phyloP scores from a whole-genome alignment of 106 monocot genomes.

The Platanthera zijinensis region DNA sequence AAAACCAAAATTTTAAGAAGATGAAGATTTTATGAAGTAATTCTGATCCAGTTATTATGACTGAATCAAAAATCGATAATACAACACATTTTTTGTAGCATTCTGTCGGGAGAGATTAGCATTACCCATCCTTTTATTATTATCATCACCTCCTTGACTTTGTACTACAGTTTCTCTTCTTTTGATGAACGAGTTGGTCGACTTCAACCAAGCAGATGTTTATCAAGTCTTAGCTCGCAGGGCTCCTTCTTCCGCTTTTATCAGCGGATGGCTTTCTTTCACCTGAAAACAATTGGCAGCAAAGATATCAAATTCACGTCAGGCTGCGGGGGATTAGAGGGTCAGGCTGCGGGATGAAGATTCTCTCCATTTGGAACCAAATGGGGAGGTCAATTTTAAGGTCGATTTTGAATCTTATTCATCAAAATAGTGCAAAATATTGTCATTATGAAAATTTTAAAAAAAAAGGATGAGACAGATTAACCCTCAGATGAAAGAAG shows the following conservation, averaged over 20 bases:
- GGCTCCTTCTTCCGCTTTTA: constrained; percentile 21
- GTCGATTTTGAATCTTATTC: not conserved
- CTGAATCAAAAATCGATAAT: not conserved
- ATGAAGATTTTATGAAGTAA: too few species aligned
- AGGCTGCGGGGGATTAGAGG: not conserved
- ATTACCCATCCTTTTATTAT: too few species aligned
- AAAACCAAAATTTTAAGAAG: too few species aligned
- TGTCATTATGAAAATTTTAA: not conserved
- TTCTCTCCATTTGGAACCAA: not conserved
- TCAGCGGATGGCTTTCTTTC: constrained; percentile 33
- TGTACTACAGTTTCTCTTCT: not conserved
- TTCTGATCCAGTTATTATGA: not conserved
- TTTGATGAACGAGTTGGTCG: not conserved
- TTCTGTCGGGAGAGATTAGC: not conserved
- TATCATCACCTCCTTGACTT: too few species aligned
- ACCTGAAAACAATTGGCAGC: constrained; percentile 12
- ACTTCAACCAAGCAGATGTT: constrained; percentile 37
- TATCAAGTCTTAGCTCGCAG: constrained; percentile 23
- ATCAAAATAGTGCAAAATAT: not conserved
- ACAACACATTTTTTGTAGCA: not conserved
- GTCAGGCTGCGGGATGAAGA: not conserved
- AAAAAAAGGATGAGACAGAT: too few species aligned
- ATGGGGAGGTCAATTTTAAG: not conserved
- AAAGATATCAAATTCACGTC: not conserved
- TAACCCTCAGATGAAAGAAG: not conserved